Conservation (phyloP, 2,329 filamentous ascomycete species). For the Cucurbitaria berberidis region DNA sequence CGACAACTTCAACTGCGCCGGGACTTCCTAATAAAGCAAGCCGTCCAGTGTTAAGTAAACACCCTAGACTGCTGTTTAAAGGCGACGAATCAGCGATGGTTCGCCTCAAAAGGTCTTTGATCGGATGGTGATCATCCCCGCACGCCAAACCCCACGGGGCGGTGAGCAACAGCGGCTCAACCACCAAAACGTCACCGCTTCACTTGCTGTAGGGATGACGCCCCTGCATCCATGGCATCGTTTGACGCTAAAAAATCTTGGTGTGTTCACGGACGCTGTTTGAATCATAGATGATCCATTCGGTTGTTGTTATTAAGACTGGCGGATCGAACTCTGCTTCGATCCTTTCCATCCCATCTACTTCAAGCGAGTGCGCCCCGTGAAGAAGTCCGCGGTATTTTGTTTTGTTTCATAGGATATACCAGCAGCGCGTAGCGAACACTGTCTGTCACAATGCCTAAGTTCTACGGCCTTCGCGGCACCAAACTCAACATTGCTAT, state of each 20-base stretch:
- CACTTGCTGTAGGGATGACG: conserved; percentile 14
- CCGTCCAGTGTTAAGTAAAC: neutral
- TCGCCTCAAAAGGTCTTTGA: neutral
- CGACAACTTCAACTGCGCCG: neutral
- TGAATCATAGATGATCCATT: conserved; percentile 8
- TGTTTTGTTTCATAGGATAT: neutral
- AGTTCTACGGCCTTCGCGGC: conserved; percentile 71
- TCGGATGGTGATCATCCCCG: conserved; percentile 16
- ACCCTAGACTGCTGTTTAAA: neutral
- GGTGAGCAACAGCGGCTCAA: conserved; percentile 15
- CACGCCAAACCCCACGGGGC: conserved; percentile 23
- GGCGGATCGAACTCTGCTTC: neutral
- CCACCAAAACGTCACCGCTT: conserved; percentile 20
- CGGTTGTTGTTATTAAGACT: conserved; percentile 2
- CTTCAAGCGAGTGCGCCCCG: neutral
- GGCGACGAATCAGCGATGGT: neutral
- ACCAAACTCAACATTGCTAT: conserved; percentile 70
- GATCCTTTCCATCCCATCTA: neutral
- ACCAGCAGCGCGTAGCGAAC: neutral
- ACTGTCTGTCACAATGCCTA: conserved; percentile 28
- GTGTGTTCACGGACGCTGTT: conserved; percentile 12
- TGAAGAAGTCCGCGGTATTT: neutral
- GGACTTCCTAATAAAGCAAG: neutral
- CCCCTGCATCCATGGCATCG: conserved; percentile 11
- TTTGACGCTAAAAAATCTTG: conserved; percentile 6